phyloP scores from a whole-genome alignment of 106 monocot species.

The Acanthochlamys bracteata region DNA sequence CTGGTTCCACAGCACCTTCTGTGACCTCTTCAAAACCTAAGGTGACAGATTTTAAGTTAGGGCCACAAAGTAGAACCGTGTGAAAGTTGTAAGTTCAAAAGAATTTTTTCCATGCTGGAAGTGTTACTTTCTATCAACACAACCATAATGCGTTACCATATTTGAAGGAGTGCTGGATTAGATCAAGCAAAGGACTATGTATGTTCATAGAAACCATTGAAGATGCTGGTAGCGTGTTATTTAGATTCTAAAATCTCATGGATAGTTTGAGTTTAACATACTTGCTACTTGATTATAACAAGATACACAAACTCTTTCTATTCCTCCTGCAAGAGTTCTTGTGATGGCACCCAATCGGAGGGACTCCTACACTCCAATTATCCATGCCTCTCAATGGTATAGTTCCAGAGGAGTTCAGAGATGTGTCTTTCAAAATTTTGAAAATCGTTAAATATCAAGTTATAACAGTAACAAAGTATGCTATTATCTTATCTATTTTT shows the following conservation, averaged over 20 bases:
- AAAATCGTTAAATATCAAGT: not conserved
- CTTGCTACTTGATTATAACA: slow-evolving; percentile 35
- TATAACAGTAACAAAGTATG: not conserved
- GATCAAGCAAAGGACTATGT: slow-evolving; percentile 32
- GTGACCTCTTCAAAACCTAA: slow-evolving; percentile 33
- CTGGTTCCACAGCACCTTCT: slow-evolving; percentile 47
- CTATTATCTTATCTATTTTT: too few species aligned
- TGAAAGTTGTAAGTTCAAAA: not conserved
- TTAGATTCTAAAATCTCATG: slow-evolving; percentile 16
- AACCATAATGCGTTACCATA: slow-evolving; percentile 35
- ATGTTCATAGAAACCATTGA: slow-evolving; percentile 35
- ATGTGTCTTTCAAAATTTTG: not conserved
- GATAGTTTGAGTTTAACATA: slow-evolving; percentile 30
- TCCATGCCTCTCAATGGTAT: slow-evolving; percentile 26
- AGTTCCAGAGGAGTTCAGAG: slow-evolving; percentile 15
- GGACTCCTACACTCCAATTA: slow-evolving; percentile 26
- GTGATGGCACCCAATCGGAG: slow-evolving; percentile 44
- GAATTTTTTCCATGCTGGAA: not conserved
- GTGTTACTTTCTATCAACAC: not conserved
- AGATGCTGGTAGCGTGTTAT: slow-evolving; percentile 7
- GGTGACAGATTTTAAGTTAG: not conserved
- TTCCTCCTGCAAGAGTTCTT: slow-evolving; percentile 46
- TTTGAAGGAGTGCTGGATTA: slow-evolving; percentile 23
- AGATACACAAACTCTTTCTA: slow-evolving; percentile 27
- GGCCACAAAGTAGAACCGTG: not conserved